Base-by-base conservation (phyloP, 2,329 filamentous ascomycete genomes). In the Coleophoma crateriformis region DNA sequence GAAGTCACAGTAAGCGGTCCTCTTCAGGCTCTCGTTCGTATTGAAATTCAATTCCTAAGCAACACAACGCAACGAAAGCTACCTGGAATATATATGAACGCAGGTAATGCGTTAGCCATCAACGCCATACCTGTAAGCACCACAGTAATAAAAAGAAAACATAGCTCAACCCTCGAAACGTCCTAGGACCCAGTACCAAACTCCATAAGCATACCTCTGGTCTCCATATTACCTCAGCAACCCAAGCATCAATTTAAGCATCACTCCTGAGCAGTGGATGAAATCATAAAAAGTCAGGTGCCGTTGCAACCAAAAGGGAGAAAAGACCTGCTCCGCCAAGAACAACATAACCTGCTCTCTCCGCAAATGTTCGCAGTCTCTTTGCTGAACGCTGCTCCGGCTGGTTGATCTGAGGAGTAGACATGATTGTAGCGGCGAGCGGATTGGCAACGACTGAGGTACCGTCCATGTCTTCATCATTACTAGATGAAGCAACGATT, bases 281-380 rank as follows among this genome's bases (percentile, higher is more conserved):
- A 27, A 27, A 27, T 60, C 48, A 61, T 33, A 58, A 33, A 27
- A 64, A 63, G 27, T 68, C 62, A 8, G 65, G 65, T 45, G 68
- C 68, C 39, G 66, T 68, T 43, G 65, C 66, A 46, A 69, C 66
- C 46, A 71, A 55, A 40, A 62, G 57, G 12, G 64, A 63, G 52
- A 71, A 69, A 27, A 70, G 56, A 19, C 64, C 64, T 34, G 61
- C 61, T 33, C 66, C 68, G 47, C 66, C 67, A 32, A 69, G 55
- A 44, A 67, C 64, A 48, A 61, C 61, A 46, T 61, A 66, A 17
- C 58, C 59, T 17, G 58, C 54, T 43, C 55, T 59, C 46, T 61
- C 60, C 11, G 58, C 45, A 20, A 62, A 39, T 15, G 56, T 60
- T 49, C 58, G 61, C 22, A 63, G 41, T 47, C 55, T 58, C 60